Evolutionary conservation across 176 grass and related monocot species (phyloP), one percentile per base, ranked within the genome.

Genomic region (Thinopyrum elongatum): DNA sequence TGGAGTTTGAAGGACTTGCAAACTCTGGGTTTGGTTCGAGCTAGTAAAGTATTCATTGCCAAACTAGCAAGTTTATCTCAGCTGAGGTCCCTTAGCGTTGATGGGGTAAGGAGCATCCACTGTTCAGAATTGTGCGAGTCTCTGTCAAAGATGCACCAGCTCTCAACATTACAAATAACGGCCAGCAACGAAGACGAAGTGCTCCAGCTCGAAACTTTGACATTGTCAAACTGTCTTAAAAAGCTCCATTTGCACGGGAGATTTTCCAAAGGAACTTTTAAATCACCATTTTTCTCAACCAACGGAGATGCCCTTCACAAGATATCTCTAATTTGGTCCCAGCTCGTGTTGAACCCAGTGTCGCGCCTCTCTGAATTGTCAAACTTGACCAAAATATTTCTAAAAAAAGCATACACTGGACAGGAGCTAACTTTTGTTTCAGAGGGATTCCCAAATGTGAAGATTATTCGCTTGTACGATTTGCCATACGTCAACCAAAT

Each of bases 171-270:
- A 28, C 0, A 8, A n/a, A 74, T 91, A 5, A 22, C 0, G 25
- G 81, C 86, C 31, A 88, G 17, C 36, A 25, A 87, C 8, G 44
- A 88, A 12, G 46, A 88, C 10, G 66, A 70, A 6, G 6, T 78
- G 79, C 80, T 91, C 14, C 19, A 38, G 17, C 83, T 88, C 5
- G 76, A 88, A 77, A 19, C 34, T 26, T 80, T 87, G 3, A 77
- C 34, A 70, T 12, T 70, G 16, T 27, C 64, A 10, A 36, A 22
- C 66, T 0, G 57, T 1, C 55, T 88, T 85, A 12, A 51, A 34
- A 81, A 49, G 17, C 73, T 91, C 42, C 0, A 0, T 44, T 77
- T 91, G 1, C 0, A 0, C 1, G 76, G 81, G 3, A 8, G 21
- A 3, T 15, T 91, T 11, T 39, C 51, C 15, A 25, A 74, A 85